Conservation (phyloP, 139 green algal genomes). For the Yamagishiella unicocca region DNA sequence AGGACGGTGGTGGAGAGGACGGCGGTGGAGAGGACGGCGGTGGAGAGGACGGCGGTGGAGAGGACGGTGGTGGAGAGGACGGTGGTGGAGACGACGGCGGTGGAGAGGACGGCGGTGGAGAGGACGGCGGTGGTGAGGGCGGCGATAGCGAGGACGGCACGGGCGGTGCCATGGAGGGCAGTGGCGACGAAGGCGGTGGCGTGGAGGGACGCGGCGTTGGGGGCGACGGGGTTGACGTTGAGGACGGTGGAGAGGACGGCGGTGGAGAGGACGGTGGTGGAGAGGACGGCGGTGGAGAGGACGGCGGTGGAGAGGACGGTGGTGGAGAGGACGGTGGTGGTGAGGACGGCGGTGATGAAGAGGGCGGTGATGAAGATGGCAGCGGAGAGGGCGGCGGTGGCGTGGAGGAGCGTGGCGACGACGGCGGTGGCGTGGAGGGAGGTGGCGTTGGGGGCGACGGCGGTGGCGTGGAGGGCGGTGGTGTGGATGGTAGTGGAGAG, state of each 20-base stretch:
- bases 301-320: not conserved
- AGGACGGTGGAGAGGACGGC: not conserved
- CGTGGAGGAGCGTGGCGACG: too few relatives aligned
- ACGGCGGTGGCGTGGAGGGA: not conserved
- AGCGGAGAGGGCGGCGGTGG: not conserved
- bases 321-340: not conserved
- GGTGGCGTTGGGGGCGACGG: too few relatives aligned
- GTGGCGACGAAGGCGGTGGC: too few relatives aligned
- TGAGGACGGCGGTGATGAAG: not conserved
- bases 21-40: not conserved
- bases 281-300: not conserved
- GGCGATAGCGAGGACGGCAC: not conserved
- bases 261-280: not conserved
- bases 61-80: not conserved
- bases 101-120: not conserved
- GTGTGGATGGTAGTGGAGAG: too few relatives aligned
- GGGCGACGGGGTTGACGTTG: too few relatives aligned
- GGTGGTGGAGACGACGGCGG: not conserved
- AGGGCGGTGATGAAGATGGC: not conserved
- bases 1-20: not conserved
- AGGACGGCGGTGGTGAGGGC: too few relatives aligned
- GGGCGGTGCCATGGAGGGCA: too few relatives aligned
- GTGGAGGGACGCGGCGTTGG: too few relatives aligned
- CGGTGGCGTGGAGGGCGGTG: too few relatives aligned
- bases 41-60: not conserved